These are phyloP conservation scores for Mycena indigotica DNA, from an alignment of 768 basidiomycete genomes.

Conservation along the genomic window DNA sequence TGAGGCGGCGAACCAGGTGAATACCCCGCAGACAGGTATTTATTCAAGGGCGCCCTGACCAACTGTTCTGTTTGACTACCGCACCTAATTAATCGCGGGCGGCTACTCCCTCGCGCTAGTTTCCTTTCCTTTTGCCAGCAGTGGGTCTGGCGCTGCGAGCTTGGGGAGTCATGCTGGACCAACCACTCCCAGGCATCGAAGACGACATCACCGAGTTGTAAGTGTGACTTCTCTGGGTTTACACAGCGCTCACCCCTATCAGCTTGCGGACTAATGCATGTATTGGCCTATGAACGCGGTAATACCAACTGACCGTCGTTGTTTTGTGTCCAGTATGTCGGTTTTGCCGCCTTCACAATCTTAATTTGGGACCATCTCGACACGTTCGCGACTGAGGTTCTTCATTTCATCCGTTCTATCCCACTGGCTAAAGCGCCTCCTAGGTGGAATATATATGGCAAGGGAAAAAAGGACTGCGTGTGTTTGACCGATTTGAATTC, in stretches of 20 bases:
- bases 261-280: conserved; percentile 21
- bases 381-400: conserved; percentile 51
- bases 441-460: conserved; percentile 59
- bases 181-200: conserved; percentile 1
- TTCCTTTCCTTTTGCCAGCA: not conserved
- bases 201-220: conserved; percentile 19
- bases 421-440: not conserved
- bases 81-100: too few relatives aligned
- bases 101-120: too few relatives aligned
- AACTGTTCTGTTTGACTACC: too few relatives aligned
- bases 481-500: conserved; percentile 26
- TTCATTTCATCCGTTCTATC: not conserved
- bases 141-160: not conserved
- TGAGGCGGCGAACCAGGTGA: too few relatives aligned
- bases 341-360: conserved; percentile 36
- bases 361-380: conserved; percentile 54
- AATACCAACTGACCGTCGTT: too few relatives aligned
- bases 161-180: not conserved
- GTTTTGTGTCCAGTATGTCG: conserved; percentile 31
- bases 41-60: too few relatives aligned
- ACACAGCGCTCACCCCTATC: too few relatives aligned
- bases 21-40: too few relatives aligned
- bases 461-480: conserved; percentile 47
- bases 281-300: too few relatives aligned
- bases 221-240: not conserved